Base-by-base conservation (phyloP, 768 basidiomycete genomes). In the Kwoniella bestiolae region DNA sequence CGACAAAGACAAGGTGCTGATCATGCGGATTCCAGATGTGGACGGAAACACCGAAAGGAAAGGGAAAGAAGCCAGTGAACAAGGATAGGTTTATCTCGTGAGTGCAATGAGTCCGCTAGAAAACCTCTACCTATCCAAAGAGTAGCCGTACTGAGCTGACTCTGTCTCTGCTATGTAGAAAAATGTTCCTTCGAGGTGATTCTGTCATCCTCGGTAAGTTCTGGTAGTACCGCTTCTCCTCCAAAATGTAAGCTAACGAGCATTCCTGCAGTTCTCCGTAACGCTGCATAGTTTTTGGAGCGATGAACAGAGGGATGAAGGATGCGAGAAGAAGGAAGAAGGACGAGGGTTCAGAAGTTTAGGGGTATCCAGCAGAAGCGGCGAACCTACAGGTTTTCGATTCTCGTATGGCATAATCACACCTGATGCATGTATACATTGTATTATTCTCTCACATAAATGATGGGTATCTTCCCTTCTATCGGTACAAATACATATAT, bases 61-160 rank as follows among this genome's bases (percentile, higher is more conserved):
- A 98, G 84, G 93, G 93, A 79, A 97, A 96, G 85, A 98, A 97
- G 79, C 92, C 96, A 6, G 89, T 98, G 62, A 98, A 98, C 85
- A 98, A 98, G 83, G 96, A 98, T 83, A 87, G 96, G 52, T 99
- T 98, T 84, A 95, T 99, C 81, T 80, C 79, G 79, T 79, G 65
- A 63, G 79, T 71, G 32, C 11, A 34, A 18, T 51, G 50, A n/a
- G n/a, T n/a, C n/a, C n/a, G n/a, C n/a, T n/a, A n/a, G n/a, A n/a
- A n/a, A n/a, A n/a, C n/a, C n/a, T n/a, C n/a, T n/a, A n/a, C n/a
- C n/a, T n/a, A n/a, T n/a, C n/a, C n/a, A n/a, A n/a, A n/a, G n/a
- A n/a, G n/a, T n/a, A n/a, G n/a, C n/a, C n/a, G n/a, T n/a, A n/a
- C 9, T 29, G 5, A 26, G 50, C 25, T 51, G 28, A 34, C 31